Evolutionary conservation across 257 asterid species (phyloP), one percentile per base, ranked within the genome.

Genomic region (Rauvolfia tetraphylla): DNA sequence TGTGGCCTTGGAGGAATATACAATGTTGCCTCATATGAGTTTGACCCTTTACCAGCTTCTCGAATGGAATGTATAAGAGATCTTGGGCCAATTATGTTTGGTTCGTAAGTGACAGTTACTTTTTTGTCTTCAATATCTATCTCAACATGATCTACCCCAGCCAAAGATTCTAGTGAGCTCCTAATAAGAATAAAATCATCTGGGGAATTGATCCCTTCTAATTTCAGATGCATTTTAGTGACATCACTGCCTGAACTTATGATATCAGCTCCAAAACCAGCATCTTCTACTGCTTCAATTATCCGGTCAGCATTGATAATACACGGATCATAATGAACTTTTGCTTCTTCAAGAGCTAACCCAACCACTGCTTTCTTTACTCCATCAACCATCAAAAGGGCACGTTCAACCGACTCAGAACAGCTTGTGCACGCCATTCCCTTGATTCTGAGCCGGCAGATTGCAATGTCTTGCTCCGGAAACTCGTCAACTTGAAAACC

Each of bases 391-490:
- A 91, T 89, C 49, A 72, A 65, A 79, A 95, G 88, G 63, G 97
- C 97, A 61, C 93, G 97, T 81, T 95, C 98, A 49, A 89, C 88
- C 39, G 98, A 95, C 84, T 95, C 98, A 9, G 98, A 95, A 90
- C 98, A 92, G 87, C 98, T 95, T 77, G 98, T 92, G 92, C 98
- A 95, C 46, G 98, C 98, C 98, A 92, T 95, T 76, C 98, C 98
- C 80, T 91, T 91, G 71, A 95, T 90, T 85, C 93, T 84, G 76
- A 95, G 75, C 80, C 96, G 82, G 87, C 98, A 95, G 81, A 92
- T 81, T 17, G 93, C 95, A 76, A 85, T 90, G 67, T 95, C 98
- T 84, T 92, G 97, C 85, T 92, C 96, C 1, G 98, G 96, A 83
- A 95, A 95, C 74, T 91, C 96, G 49, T 87, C 86, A 77, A 91